phyloP scores from a whole-genome alignment of 129 eudicot species.

The Artemisia annua region DNA sequence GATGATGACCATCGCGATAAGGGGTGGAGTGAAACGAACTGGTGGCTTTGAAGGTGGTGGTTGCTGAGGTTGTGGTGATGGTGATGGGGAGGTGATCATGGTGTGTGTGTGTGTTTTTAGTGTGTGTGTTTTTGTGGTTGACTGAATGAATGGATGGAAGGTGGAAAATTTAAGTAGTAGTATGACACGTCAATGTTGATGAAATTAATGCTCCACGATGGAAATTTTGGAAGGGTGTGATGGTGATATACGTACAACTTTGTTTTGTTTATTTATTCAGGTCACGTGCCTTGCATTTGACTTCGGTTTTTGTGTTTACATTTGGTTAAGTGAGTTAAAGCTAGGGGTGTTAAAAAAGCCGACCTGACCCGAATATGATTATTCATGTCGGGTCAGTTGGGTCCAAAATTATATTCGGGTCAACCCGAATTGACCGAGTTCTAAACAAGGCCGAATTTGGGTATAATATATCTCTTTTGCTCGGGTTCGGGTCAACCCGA shows the following conservation, averaged over 20 bases:
- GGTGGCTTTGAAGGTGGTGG: conserved; percentile 56
- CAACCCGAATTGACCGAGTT: too few relatives aligned
- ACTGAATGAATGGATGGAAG: conserved; percentile 10
- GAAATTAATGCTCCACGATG: conserved; percentile 40
- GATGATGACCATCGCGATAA: conserved; percentile 87
- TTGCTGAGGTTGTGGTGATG: conserved; percentile 5
- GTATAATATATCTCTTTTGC: too few relatives aligned
- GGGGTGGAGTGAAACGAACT: conserved; percentile 82
- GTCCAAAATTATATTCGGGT: too few relatives aligned
- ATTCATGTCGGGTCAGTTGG: too few relatives aligned
- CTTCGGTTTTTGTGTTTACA: too few relatives aligned
- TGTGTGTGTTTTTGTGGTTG: conserved; percentile 29
- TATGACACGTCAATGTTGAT: conserved; percentile 37
- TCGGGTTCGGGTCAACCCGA: too few relatives aligned
- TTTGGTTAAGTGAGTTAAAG: too few relatives aligned
- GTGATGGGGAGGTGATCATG: conserved; percentile 26
- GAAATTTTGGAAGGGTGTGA: conserved; percentile 27
- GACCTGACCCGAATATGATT: too few relatives aligned
- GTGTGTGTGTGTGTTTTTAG: conserved; percentile 13
- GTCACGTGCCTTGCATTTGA: conserved; percentile 28
- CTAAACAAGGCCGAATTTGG: too few relatives aligned
- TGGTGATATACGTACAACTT: conserved; percentile 23
- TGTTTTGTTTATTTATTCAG: neutral
- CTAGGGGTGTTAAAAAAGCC: too few relatives aligned
- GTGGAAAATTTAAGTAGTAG: conserved; percentile 26